Evolutionary conservation across 1,284 basidiomycete genomes (phyloP).

Genomic region (Golubevia pallescens): DNA sequence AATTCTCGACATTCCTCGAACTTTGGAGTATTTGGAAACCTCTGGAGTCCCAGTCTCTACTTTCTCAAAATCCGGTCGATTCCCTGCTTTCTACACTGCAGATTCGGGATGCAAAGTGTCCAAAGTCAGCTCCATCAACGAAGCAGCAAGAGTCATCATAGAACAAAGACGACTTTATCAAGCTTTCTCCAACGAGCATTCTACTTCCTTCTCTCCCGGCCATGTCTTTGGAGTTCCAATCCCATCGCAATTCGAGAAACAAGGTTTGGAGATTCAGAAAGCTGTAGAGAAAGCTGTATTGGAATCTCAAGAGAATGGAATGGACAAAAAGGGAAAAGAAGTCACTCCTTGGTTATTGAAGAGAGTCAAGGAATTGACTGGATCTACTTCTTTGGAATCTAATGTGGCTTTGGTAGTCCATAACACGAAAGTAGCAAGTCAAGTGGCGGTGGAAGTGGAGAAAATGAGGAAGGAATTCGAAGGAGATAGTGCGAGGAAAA

Average conservation of each 20-base stretch:
- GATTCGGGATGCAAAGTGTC: constrained; percentile 42
- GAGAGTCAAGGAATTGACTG: constrained; percentile 81
- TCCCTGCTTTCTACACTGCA: constrained; percentile 58
- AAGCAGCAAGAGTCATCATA: constrained; percentile 40
- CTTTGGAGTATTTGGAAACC: constrained; percentile 61
- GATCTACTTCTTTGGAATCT: constrained; percentile 46
- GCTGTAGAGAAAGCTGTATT: constrained; percentile 83
- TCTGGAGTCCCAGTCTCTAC: constrained; percentile 47
- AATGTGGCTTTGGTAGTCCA: constrained; percentile 57
- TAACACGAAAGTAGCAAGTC: constrained; percentile 49
- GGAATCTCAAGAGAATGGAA: constrained; percentile 82
- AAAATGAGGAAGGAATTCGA: constrained; percentile 12
- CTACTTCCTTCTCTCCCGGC: neutral
- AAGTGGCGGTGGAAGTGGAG: constrained; percentile 40
- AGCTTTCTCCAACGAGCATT: constrained; percentile 39
- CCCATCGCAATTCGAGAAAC: constrained; percentile 75
- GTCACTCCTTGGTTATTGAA: constrained; percentile 93
- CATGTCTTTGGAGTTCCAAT: constrained; percentile 75
- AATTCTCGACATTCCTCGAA: constrained; percentile 72
- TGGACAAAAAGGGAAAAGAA: constrained; percentile 83
- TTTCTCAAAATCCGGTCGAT: constrained; percentile 39
- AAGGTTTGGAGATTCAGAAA: constrained; percentile 76
- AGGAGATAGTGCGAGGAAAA: neutral
- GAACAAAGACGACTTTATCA: constrained; percentile 15
- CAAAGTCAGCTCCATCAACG: constrained; percentile 16